Conservation (phyloP, 108 stramenopile genomes). For the Nannochloropsis granulata region DNA sequence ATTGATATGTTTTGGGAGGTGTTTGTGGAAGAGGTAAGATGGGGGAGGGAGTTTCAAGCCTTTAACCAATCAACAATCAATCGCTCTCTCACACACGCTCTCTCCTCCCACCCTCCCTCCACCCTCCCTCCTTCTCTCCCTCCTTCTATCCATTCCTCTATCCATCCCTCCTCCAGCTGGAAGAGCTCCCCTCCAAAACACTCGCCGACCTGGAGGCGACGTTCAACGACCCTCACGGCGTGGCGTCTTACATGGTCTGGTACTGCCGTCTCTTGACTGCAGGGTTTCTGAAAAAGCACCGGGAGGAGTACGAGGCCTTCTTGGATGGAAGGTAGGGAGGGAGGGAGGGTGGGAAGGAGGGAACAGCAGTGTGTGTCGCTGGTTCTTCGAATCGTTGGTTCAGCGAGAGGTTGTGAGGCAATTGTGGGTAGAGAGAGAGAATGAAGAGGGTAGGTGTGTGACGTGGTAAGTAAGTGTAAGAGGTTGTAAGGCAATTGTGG, state of each 20-base stretch:
- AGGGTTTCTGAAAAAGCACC: constrained; percentile 32
- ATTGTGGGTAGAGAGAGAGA: no score
- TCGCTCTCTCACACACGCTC: no score
- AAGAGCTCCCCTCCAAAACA: not conserved
- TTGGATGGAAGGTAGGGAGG: not conserved
- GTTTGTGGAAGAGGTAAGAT: constrained; percentile 24
- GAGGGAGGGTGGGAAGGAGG: not conserved
- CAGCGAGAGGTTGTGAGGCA: no score
- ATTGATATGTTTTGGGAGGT: constrained; percentile 38
- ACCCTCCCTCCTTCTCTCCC: not conserved
- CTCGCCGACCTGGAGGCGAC: not conserved
- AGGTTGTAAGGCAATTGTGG: no score
- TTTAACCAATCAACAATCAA: not conserved
- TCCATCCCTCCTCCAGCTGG: not conserved
- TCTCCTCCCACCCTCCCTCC: not conserved
- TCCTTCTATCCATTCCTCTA: not conserved
- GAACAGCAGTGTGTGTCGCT: no score
- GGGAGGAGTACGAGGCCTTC: constrained; percentile 22
- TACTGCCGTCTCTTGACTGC: constrained; percentile 35
- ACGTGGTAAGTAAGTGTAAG: no score
- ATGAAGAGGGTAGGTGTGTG: no score
- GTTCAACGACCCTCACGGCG: constrained; percentile 7
- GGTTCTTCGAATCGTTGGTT: no score
- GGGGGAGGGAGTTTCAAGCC: not conserved
- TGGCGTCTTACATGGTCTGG: constrained; percentile 35